A percentile compares a stretch with the other conserved stretches of the same genome.
Evolutionary conservation across 2,329 filamentous ascomycete species (phyloP).

Genomic region (Neospermospora avenae): DNA sequence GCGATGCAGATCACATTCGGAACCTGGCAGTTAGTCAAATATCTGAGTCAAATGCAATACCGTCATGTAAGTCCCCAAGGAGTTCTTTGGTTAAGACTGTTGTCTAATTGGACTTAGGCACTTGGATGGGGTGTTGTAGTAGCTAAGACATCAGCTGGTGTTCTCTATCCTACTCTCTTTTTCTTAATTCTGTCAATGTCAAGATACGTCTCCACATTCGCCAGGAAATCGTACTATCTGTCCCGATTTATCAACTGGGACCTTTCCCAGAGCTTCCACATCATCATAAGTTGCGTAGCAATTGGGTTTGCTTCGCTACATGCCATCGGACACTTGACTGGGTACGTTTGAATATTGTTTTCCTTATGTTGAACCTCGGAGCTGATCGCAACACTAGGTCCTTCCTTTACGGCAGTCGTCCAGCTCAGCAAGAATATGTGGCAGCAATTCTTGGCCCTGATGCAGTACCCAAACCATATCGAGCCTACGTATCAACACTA

Average conservation of each 20-base stretch:
- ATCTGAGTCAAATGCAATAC: slow-evolving; percentile 37
- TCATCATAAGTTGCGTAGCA: slow-evolving; percentile 50
- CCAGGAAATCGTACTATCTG: slow-evolving; percentile 49
- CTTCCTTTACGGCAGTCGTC: slow-evolving; percentile 48
- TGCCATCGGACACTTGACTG: slow-evolving; percentile 51
- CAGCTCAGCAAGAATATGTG: slow-evolving; percentile 43
- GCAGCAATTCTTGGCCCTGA: slow-evolving; percentile 42
- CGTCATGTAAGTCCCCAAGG: slow-evolving; percentile 37
- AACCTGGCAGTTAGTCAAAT: slow-evolving; percentile 54
- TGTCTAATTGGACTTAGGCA: slow-evolving; percentile 19
- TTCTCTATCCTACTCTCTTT: slow-evolving; percentile 51
- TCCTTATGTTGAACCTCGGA: no score
- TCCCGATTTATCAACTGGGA: slow-evolving; percentile 57
- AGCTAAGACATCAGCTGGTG: slow-evolving; percentile 52
- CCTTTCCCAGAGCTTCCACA: slow-evolving; percentile 52
- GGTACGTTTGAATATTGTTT: slow-evolving; percentile 25
- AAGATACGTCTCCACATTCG: slow-evolving; percentile 50
- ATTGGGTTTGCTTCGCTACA: slow-evolving; percentile 50
- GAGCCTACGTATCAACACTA: slow-evolving; percentile 44
- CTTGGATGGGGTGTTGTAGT: slow-evolving; percentile 56
- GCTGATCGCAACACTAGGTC: slow-evolving; percentile 28
- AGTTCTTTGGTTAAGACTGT: no score
- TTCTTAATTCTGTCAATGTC: slow-evolving; percentile 58
- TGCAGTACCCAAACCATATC: slow-evolving; percentile 37
- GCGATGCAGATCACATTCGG: slow-evolving; percentile 48